These are phyloP conservation scores for Crithidia thermophila DNA, from an alignment of 208 protist genomes.

Conservation along the genomic window DNA sequence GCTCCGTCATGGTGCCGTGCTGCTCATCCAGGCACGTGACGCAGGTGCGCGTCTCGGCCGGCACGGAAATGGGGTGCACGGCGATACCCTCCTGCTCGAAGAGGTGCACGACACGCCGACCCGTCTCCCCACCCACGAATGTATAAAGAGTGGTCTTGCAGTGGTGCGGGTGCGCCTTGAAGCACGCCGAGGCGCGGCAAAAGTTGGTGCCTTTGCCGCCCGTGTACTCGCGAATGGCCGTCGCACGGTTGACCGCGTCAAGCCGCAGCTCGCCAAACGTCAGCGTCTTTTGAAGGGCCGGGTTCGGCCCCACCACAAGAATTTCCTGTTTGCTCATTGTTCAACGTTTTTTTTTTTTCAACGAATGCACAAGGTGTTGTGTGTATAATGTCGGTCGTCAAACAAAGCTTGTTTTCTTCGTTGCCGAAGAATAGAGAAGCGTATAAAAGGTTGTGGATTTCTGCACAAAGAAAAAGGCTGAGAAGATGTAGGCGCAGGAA, in stretches of 20 bases:
- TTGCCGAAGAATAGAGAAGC: too few relatives aligned
- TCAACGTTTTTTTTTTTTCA: neutral
- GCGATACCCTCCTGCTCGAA: constrained; percentile 30
- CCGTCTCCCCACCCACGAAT: constrained; percentile 35
- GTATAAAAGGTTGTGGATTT: too few relatives aligned
- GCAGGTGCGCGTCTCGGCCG: constrained; percentile 38
- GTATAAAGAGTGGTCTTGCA: constrained; percentile 26
- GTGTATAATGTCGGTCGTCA: too few relatives aligned
- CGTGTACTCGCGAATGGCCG: constrained; percentile 24
- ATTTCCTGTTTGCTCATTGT: constrained; percentile 13
- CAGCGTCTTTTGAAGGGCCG: constrained; percentile 43
- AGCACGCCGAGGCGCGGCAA: constrained; percentile 33
- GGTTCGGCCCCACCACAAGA: constrained; percentile 37
- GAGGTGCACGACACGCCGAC: constrained; percentile 23
- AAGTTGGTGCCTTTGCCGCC: constrained; percentile 53
- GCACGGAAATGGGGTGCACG: constrained; percentile 15
- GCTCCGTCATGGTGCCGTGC: constrained; percentile 41
- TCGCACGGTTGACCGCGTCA: constrained; percentile 38
- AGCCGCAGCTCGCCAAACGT: constrained; percentile 30
- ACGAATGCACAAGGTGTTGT: neutral
- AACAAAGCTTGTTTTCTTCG: too few relatives aligned
- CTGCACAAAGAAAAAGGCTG: too few relatives aligned
- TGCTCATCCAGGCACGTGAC: constrained; percentile 34
- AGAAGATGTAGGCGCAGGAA: too few relatives aligned
- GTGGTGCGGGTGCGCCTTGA: constrained; percentile 14